Evolutionary conservation across 2,329 filamentous ascomycete genomes (phyloP).

Genomic region (Talaromyces sp.): DNA sequence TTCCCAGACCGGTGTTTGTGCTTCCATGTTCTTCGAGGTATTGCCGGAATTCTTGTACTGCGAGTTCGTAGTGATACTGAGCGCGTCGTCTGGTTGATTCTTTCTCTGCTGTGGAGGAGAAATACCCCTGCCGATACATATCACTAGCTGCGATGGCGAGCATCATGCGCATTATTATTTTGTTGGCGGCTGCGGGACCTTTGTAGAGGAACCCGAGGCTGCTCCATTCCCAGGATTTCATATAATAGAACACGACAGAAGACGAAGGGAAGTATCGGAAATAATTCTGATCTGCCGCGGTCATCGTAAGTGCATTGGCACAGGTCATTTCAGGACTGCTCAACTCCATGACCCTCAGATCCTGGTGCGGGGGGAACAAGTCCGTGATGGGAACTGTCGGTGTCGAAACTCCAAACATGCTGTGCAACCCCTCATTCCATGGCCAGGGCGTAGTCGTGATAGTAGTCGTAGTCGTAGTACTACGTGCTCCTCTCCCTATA

Average conservation of each 20-base stretch:
- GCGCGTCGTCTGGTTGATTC: conserved; percentile 34
- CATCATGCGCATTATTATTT: conserved; percentile 44
- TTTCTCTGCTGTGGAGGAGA: conserved; percentile 28
- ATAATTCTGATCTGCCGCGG: conserved; percentile 35
- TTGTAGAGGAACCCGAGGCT: conserved; percentile 39
- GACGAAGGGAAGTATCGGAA: conserved; percentile 38
- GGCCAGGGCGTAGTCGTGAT: not conserved
- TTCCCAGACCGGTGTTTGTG: conserved; percentile 27
- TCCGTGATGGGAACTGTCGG: not conserved
- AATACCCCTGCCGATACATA: conserved; percentile 36
- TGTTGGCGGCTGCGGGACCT: conserved; percentile 35
- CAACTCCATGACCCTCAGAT: not conserved
- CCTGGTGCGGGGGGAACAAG: conserved; percentile 2
- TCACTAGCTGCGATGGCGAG: conserved; percentile 38
- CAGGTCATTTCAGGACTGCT: conserved; percentile 22
- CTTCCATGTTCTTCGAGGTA: conserved; percentile 30
- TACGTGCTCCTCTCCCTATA: not conserved
- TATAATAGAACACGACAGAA: conserved; percentile 36
- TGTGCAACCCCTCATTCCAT: not conserved
- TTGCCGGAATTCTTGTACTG: conserved; percentile 40
- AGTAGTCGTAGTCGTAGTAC: not conserved
- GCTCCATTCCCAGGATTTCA: conserved; percentile 42
- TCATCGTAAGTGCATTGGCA: conserved; percentile 37
- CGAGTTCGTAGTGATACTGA: conserved; percentile 36
- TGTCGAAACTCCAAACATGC: not conserved